Percentiles rank a stretch among this genome's conserved stretches.
Evolutionary conservation across 805 yeast species (phyloP).

Genomic region (Lipomyces sp.): DNA sequence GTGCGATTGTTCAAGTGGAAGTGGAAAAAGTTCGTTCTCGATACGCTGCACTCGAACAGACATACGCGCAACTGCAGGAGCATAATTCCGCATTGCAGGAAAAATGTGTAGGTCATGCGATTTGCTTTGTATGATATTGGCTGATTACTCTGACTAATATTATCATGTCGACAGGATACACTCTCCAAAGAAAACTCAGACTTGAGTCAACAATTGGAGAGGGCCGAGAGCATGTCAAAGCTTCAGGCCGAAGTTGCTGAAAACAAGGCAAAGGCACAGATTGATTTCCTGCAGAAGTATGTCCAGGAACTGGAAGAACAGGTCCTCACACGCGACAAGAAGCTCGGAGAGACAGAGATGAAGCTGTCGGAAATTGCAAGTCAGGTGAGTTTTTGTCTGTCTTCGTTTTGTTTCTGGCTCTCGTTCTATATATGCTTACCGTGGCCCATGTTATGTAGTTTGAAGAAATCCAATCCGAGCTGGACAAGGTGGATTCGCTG

Average conservation of each 20-base stretch:
- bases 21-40: no score
- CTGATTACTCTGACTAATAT: not conserved
- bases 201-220: not conserved
- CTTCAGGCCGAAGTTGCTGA: constrained; percentile 19
- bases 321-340: constrained; percentile 10
- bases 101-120: not conserved
- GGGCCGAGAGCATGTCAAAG: constrained; percentile 3
- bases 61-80: constrained; percentile 10
- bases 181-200: constrained; percentile 1
- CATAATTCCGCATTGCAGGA: constrained; percentile 11
- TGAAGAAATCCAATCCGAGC: constrained; percentile 9
- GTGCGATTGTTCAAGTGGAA: no score
- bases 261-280: constrained; percentile 14
- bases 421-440: no score
- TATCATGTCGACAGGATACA: not conserved
- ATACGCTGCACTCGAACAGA: constrained; percentile 9
- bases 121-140: not conserved
- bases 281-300: constrained; percentile 21
- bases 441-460: no score
- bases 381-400: no score
- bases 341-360: constrained; percentile 11
- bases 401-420: no score
- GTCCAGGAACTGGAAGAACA: constrained; percentile 25
- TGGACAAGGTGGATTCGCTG: constrained; percentile 7
- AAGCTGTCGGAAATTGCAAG: constrained; percentile 1